Conservation (phyloP, 306 rosid species). For the Vigna trinervia region DNA sequence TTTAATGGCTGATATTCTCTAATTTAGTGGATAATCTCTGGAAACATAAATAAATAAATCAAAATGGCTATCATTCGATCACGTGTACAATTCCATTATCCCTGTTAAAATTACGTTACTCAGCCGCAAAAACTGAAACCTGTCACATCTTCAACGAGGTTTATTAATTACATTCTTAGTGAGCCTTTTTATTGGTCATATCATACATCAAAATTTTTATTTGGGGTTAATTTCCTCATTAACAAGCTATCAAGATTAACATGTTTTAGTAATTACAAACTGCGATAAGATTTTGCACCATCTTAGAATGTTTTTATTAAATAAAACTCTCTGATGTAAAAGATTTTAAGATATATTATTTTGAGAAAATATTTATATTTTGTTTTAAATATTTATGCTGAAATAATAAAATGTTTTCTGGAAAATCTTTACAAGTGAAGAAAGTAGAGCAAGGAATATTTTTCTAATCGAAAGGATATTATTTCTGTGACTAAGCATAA, state of each 20-base stretch:
- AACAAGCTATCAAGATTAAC: background rate
- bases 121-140: background rate
- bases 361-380: no score
- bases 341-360: no score
- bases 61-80: background rate
- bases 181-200: background rate
- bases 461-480: background rate
- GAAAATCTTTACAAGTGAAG: background rate
- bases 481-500: background rate
- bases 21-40: background rate
- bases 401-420: background rate
- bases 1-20: background rate
- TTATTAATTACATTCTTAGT: background rate
- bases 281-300: background rate
- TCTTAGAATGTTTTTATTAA: background rate
- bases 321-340: background rate
- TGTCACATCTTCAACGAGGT: background rate
- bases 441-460: background rate
- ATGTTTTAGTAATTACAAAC: background rate
- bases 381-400: no score
- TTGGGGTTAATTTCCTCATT: background rate
- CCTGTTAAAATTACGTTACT: constrained; percentile 1
- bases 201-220: background rate
- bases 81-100: constrained; percentile 19
- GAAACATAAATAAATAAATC: background rate